Evolutionary conservation across 2,329 filamentous ascomycete species (phyloP).

Genomic region (Calonectria henricotiae): DNA sequence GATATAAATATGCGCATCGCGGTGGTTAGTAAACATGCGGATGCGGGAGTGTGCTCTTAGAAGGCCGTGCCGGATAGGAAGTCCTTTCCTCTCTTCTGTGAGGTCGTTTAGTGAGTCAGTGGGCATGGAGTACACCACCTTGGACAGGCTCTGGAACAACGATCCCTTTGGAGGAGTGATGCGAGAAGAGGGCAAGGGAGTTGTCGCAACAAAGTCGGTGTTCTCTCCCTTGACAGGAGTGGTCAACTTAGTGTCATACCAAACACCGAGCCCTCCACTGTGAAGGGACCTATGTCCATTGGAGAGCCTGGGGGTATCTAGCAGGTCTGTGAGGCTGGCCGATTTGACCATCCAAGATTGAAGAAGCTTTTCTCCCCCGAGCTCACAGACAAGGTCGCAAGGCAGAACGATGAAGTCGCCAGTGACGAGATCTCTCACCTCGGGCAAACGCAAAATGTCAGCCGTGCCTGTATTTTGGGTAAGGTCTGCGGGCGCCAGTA

Average conservation of each 20-base stretch:
- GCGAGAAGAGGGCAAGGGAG: slow-evolving; percentile 75
- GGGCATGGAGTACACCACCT: slow-evolving; percentile 88
- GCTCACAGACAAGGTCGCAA: slow-evolving; percentile 93
- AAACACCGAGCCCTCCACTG: slow-evolving; percentile 89
- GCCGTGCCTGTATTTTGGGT: slow-evolving; percentile 91
- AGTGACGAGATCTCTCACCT: slow-evolving; percentile 84
- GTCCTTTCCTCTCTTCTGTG: slow-evolving; percentile 80
- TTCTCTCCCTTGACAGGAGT: slow-evolving; percentile 89
- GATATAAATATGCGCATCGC: slow-evolving; percentile 95
- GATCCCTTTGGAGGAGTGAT: slow-evolving; percentile 68
- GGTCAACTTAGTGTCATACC: slow-evolving; percentile 88
- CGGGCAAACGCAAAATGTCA: slow-evolving; percentile 87
- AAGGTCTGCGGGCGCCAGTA: slow-evolving; percentile 83
- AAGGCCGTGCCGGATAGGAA: slow-evolving; percentile 84
- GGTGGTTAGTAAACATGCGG: slow-evolving; percentile 85
- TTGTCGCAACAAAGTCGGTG: slow-evolving; percentile 90
- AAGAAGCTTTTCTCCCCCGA: slow-evolving; percentile 85
- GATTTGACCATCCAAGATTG: slow-evolving; percentile 95
- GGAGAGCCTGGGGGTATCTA: slow-evolving; percentile 65
- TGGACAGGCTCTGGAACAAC: slow-evolving; percentile 79
- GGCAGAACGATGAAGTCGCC: slow-evolving; percentile 92
- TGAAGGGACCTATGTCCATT: slow-evolving; percentile 61
- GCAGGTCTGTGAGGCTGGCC: slow-evolving; percentile 76
- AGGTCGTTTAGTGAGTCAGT: slow-evolving; percentile 92
- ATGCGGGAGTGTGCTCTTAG: slow-evolving; percentile 82